Evolutionary conservation across 768 basidiomycete species (phyloP).

Genomic region (Naganishia antarctica): DNA sequence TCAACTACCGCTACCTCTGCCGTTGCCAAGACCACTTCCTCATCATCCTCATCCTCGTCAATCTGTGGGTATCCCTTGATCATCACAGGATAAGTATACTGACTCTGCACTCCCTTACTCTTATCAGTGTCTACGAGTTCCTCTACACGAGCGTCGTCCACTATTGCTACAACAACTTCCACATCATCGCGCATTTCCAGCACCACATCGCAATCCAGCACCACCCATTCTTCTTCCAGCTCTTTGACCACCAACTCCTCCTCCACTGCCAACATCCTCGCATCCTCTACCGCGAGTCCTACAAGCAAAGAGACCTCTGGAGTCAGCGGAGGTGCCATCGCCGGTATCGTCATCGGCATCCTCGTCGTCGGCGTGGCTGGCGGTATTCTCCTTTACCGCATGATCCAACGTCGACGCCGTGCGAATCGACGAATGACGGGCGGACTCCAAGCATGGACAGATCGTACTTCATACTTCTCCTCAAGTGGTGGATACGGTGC

Average conservation of each 20-base stretch:
- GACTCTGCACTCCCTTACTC: no score
- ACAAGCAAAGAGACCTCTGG: conserved; percentile 6
- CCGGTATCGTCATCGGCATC: conserved; percentile 12
- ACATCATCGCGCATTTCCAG: neutral
- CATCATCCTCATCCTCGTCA: neutral
- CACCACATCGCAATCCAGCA: conserved; percentile 3
- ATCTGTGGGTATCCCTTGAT: neutral
- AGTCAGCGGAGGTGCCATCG: conserved; percentile 12
- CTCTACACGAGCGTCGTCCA: neutral
- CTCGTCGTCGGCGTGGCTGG: neutral
- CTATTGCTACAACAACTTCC: neutral
- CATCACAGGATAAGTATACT: neutral
- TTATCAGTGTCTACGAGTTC: neutral
- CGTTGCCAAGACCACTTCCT: neutral
- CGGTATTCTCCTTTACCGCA: conserved; percentile 1
- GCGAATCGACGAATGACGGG: conserved; percentile 11
- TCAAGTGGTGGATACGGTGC: conserved; percentile 1
- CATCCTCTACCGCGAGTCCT: neutral
- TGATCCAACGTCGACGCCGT: conserved; percentile 16
- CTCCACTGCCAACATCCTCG: conserved; percentile 4
- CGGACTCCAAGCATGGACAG: conserved; percentile 9
- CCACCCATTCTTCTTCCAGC: neutral
- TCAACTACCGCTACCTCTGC: neutral
- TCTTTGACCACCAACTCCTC: neutral
- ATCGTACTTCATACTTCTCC: conserved; percentile 13